These are phyloP conservation scores for Rutstroemia sydowiana DNA, from an alignment of 2,329 filamentous ascomycete species.

Conservation along the genomic window DNA sequence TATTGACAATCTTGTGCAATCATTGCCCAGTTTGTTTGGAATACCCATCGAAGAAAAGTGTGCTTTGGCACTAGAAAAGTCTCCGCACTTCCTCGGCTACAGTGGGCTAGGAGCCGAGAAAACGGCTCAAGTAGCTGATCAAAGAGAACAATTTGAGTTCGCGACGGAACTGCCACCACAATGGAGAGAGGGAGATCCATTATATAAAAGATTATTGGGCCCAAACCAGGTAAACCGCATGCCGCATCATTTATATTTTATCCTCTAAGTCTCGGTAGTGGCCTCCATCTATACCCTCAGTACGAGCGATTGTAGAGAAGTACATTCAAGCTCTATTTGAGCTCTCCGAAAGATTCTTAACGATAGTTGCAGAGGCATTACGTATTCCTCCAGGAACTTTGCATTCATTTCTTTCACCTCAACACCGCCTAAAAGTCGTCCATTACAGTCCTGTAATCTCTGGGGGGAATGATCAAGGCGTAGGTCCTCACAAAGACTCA, in stretches of 20 bases:
- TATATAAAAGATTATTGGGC: background rate
- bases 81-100: conserved; percentile 3
- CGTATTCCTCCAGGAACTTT: background rate
- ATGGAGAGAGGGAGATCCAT: conserved; percentile 7
- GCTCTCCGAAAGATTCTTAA: background rate
- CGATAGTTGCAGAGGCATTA: conserved; percentile 3
- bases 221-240: conserved; percentile 5
- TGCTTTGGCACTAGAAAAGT: background rate
- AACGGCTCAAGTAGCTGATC: conserved; percentile 3
- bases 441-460: conserved; percentile 1
- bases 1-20: background rate
- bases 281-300: conserved; percentile 1
- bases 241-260: background rate
- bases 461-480: conserved; percentile 1
- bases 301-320: background rate
- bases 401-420: conserved; percentile 3
- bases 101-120: conserved; percentile 4
- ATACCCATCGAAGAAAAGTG: background rate
- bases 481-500: conserved; percentile 7
- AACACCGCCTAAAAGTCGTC: conserved; percentile 5
- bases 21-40: background rate
- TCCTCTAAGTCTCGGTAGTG: background rate
- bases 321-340: conserved; percentile 1
- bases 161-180: conserved; percentile 1
- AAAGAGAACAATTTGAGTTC: conserved; percentile 7